A percentile compares a stretch with the other conserved stretches of the same genome.
Conservation (phyloP, 1,139 yeast species). For the Meyerozyma elateridarum region DNA sequence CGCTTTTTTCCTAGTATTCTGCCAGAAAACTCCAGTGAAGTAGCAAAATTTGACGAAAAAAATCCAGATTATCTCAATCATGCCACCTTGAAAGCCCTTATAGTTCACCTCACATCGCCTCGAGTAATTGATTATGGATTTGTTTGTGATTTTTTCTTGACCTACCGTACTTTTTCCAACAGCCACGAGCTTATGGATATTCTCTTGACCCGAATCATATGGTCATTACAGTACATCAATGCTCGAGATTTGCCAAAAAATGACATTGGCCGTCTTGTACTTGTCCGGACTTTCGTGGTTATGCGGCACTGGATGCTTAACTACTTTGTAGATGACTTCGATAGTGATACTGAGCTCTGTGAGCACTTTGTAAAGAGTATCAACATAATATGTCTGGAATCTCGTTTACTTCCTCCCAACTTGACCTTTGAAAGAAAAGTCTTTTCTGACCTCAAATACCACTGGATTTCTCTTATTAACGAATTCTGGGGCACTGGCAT, state of each 20-base stretch:
- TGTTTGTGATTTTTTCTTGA: constrained; percentile 78
- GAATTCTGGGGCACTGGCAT: constrained; percentile 31
- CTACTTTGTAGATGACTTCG: constrained; percentile 67
- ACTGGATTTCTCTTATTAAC: constrained; percentile 32
- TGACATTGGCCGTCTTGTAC: constrained; percentile 61
- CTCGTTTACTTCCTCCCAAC: constrained; percentile 22
- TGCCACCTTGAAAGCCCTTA: constrained; percentile 48
- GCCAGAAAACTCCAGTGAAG: constrained; percentile 19
- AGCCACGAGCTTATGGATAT: constrained; percentile 55
- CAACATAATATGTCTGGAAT: constrained; percentile 39
- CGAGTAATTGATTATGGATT: constrained; percentile 72
- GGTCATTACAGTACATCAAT: constrained; percentile 58
- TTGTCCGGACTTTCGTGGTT: constrained; percentile 83
- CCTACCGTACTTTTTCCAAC: constrained; percentile 69
- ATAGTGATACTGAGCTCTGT: constrained; percentile 43
- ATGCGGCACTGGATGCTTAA: constrained; percentile 86
- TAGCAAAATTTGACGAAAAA: constrained; percentile 29
- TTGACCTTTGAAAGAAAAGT: constrained; percentile 39
- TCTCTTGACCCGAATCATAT: constrained; percentile 59
- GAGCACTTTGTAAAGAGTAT: constrained; percentile 43
- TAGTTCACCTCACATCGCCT: constrained; percentile 77
- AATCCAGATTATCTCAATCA: constrained; percentile 34
- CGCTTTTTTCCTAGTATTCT: constrained; percentile 31
- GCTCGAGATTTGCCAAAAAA: constrained; percentile 27
- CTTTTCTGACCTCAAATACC: constrained; percentile 40